These are phyloP conservation scores for Pseudocercospora musae DNA, from an alignment of 2,329 filamentous ascomycete species.

Conservation along the genomic window DNA sequence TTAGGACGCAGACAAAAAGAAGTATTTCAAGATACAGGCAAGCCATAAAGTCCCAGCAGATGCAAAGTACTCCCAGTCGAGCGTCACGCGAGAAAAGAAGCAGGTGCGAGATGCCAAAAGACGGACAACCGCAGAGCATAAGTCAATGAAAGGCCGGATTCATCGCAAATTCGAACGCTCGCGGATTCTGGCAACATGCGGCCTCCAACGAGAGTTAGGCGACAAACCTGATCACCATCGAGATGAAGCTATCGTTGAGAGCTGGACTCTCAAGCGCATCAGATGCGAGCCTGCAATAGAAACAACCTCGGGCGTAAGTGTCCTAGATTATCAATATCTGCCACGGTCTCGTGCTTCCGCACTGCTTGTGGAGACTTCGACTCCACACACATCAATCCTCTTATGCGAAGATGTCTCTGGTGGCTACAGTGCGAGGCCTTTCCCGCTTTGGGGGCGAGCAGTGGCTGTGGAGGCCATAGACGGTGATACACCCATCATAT, in stretches of 20 bases:
- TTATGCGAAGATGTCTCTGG: background rate
- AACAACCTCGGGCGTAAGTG: background rate
- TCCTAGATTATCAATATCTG: background rate
- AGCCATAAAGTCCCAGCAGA: constrained; percentile 36
- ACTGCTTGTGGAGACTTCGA: background rate
- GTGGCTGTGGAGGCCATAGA: background rate
- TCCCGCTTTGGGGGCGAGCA: background rate
- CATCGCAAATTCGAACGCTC: background rate
- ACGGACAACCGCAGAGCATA: constrained; percentile 27
- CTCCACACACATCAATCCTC: background rate
- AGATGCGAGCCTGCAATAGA: background rate
- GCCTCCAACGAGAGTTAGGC: background rate
- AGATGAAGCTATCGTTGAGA: background rate
- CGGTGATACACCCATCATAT: background rate
- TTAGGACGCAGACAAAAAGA: constrained; percentile 45
- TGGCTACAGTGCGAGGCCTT: background rate
- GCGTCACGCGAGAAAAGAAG: constrained; percentile 36
- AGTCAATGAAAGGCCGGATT: background rate
- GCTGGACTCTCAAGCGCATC: background rate
- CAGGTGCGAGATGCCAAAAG: constrained; percentile 31
- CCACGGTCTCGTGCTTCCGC: background rate
- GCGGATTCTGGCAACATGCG: background rate
- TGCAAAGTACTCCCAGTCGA: constrained; percentile 42
- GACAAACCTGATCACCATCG: background rate
- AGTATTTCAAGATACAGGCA: constrained; percentile 49